phyloP scores from a whole-genome alignment of 2,329 filamentous ascomycete genomes.

The Lithohypha guttulata region DNA sequence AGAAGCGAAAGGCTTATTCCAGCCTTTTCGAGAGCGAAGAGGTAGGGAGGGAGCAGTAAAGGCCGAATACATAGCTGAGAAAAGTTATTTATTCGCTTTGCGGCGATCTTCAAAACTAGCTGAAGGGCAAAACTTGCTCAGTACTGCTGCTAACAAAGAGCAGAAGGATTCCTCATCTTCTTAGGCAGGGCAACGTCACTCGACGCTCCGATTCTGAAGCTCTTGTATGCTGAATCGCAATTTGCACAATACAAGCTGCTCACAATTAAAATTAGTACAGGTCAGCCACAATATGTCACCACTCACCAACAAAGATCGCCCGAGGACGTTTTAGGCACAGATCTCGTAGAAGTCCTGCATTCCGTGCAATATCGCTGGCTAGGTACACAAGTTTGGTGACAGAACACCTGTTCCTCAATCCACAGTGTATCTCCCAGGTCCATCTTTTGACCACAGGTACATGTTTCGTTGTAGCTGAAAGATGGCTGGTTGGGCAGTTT shows the following conservation, averaged over 20 bases:
- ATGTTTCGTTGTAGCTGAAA: background rate
- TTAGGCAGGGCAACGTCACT: too few species aligned
- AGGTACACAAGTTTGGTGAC: background rate
- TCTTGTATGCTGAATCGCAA: too few species aligned
- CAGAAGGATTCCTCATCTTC: too few species aligned
- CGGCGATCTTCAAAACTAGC: too few species aligned
- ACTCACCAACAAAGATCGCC: conserved; percentile 1
- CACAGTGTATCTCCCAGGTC: conserved; percentile 1
- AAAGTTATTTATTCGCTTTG: too few species aligned
- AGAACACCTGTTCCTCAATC: conserved; percentile 1
- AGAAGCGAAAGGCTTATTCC: too few species aligned
- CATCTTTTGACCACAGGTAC: background rate
- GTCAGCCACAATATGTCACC: background rate
- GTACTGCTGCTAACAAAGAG: too few species aligned
- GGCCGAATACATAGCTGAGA: too few species aligned
- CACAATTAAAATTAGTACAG: background rate
- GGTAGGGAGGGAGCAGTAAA: too few species aligned
- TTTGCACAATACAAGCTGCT: conserved; percentile 2
- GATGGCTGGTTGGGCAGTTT: background rate
- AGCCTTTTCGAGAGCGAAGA: too few species aligned
- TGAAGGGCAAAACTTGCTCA: too few species aligned
- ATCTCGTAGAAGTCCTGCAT: background rate
- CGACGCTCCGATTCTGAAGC: too few species aligned
- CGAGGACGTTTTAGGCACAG: background rate
- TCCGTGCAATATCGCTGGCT: conserved; percentile 2